Evolutionary conservation across 768 basidiomycete species (phyloP), one percentile per base, ranked within the genome.

Genomic region (Termitomyces sp.): DNA sequence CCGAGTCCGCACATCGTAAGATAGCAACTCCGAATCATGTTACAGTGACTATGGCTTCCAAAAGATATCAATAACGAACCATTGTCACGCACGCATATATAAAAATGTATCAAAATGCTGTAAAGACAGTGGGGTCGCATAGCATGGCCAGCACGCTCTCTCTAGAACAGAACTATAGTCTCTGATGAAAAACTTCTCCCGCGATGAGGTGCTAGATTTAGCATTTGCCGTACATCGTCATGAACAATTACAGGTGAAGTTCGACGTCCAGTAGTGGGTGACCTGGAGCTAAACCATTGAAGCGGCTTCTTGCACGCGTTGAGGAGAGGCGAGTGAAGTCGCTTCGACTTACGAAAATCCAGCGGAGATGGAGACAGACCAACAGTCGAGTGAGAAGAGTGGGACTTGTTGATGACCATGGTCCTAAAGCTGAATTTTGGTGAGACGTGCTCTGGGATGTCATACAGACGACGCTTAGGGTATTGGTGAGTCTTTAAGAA

Each of bases 371-470:
- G 32, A 13, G 35, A 20, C 9, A 43, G 13, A 23, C 50, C 15
- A 18, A 7, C 29, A 39, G 27, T 15, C 32, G 38, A 33, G 18
- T 7, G 5, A n/a, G 47, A 38, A 23, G 48, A 50, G 46, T 23
- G 22, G 12, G 44, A 20, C 29, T 43, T 33, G 38, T 38, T 27
- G 13, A 49, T 36, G 16, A 32, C 25, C 10, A 45, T 22, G 11
- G 43, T 36, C 33, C 50, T 58, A 18, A 27, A 39, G 9, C 39
- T 41, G 44, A 50, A 25, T 38, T 42, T 49, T 9, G 61, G 63
- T 32, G 56, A 58, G 16, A 60, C 27, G 27, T 52, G 38, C 50
- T 64, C 58, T 2, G 57, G 55, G 9, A 61, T 58, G 23, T 58
- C 52, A 36, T 61, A 56, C 46, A 61, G 39, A 11, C 38, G 27